phyloP scores from a whole-genome alignment of 2,329 filamentous ascomycete genomes.

The Incumbomyces delicatus region DNA sequence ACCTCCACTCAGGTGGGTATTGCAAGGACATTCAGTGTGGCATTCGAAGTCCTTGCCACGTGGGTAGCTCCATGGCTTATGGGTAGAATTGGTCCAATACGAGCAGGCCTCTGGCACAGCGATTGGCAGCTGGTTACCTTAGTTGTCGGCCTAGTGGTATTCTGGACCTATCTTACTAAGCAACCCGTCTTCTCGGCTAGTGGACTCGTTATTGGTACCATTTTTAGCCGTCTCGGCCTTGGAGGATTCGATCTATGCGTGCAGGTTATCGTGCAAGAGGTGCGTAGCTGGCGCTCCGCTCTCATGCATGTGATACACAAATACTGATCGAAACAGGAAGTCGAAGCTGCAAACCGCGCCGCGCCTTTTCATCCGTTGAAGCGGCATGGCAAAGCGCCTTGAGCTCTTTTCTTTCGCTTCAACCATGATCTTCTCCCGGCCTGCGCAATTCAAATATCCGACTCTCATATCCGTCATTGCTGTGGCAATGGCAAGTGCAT shows the following conservation, averaged over 20 bases:
- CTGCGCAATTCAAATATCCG: conserved; percentile 56
- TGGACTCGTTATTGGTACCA: conserved; percentile 42
- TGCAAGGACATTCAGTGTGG: conserved; percentile 37
- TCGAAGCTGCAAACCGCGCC: too few species aligned
- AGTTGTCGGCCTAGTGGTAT: conserved; percentile 35
- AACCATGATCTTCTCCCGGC: conserved; percentile 55
- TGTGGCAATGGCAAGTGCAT: conserved; percentile 37
- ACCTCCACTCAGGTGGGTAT: conserved; percentile 39
- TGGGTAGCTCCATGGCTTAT: conserved; percentile 43
- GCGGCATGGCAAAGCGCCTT: conserved; percentile 59
- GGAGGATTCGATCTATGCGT: conserved; percentile 54
- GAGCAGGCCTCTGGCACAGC: conserved; percentile 60
- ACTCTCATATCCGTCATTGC: conserved; percentile 49
- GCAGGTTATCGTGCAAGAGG: conserved; percentile 52
- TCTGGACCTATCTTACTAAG: conserved; percentile 27
- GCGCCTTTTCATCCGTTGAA: conserved; percentile 59
- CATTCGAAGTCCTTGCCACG: conserved; percentile 46
- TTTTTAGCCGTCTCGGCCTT: conserved; percentile 50
- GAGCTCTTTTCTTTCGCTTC: conserved; percentile 57
- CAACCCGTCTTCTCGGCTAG: conserved; percentile 32
- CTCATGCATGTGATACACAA: too few species aligned
- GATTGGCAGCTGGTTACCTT: conserved; percentile 56
- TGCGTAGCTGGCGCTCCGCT: conserved; percentile 42
- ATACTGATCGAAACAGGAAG: too few species aligned
- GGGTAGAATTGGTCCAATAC: conserved; percentile 45